A percentile compares a stretch with the other conserved stretches of the same genome.
Evolutionary conservation across 345 rosid genomes (phyloP).

Genomic region (Theobroma cacao): DNA sequence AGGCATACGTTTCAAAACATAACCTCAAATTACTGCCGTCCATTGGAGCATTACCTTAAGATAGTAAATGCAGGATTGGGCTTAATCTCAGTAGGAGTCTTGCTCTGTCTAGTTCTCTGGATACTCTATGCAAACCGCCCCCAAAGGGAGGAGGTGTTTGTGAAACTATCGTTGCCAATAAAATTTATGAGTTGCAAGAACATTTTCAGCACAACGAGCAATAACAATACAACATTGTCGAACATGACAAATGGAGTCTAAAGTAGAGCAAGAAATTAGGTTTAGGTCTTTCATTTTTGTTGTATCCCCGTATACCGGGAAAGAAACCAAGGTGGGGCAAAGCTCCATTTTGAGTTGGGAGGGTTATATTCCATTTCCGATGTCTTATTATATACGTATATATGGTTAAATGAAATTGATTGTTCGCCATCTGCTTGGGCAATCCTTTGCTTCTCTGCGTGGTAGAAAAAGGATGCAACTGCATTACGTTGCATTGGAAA

Average conservation of each 20-base stretch:
- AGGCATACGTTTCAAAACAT: constrained; percentile 73
- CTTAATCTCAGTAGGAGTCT: constrained; percentile 75
- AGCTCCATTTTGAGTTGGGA: constrained; percentile 46
- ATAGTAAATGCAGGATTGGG: constrained; percentile 82
- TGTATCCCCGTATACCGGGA: neutral
- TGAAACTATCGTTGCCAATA: constrained; percentile 30
- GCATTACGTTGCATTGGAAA: too few species aligned
- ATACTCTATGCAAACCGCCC: constrained; percentile 92
- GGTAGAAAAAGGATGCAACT: neutral
- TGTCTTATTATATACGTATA: constrained; percentile 5
- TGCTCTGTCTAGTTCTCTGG: constrained; percentile 92
- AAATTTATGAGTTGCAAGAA: constrained; percentile 17
- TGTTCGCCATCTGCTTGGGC: neutral
- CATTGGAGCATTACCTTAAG: constrained; percentile 67
- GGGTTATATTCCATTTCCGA: neutral
- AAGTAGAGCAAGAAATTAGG: neutral
- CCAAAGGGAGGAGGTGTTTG: constrained; percentile 99
- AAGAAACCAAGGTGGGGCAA: constrained; percentile 47
- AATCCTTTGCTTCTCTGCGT: neutral
- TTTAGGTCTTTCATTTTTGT: neutral
- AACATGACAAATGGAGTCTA: constrained; percentile 29
- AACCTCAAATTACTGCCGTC: constrained; percentile 65
- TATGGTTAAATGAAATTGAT: constrained; percentile 10
- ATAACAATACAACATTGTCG: neutral
- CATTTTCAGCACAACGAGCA: neutral